Conservation (phyloP, 768 basidiomycete genomes). For the Rhizopogon roseolus region DNA sequence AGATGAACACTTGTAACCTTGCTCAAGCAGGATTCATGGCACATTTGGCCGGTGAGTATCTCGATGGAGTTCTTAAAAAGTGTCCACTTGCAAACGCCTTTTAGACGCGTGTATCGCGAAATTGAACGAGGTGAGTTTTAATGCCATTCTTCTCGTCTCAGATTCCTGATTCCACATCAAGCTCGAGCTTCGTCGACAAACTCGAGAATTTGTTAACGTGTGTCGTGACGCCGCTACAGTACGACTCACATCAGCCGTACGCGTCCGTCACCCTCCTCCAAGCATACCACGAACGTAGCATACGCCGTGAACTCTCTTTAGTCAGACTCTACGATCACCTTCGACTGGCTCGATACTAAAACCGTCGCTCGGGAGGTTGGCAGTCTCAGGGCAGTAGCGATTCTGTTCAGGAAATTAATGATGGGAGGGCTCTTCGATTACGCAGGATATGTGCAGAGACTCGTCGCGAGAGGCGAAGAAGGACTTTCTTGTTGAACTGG, state of each 20-base stretch:
- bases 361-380: conserved; percentile 51
- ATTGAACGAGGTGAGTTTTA: conserved; percentile 51
- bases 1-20: conserved; percentile 72
- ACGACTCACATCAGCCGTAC: conserved; percentile 76
- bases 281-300: conserved; percentile 58
- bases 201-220: conserved; percentile 74
- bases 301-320: conserved; percentile 55
- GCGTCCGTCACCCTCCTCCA: conserved; percentile 67
- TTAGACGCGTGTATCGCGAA: conserved; percentile 67
- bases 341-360: conserved; percentile 75
- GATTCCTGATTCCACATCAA: conserved; percentile 27
- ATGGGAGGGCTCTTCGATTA: conserved; percentile 72
- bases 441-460: conserved; percentile 66
- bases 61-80: conserved; percentile 60
- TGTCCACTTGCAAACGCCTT: conserved; percentile 65
- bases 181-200: conserved; percentile 54
- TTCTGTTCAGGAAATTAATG: conserved; percentile 69
- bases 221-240: conserved; percentile 77
- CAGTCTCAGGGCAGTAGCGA: conserved; percentile 57
- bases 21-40: conserved; percentile 77
- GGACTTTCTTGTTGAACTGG: conserved; percentile 55
- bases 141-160: conserved; percentile 55
- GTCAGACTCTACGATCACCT: conserved; percentile 69
- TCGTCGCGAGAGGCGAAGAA: conserved; percentile 74
- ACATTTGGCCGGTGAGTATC: conserved; percentile 74